Conservation (phyloP, 2,329 filamentous ascomycete genomes). For the Pestalotiopsis sp. region DNA sequence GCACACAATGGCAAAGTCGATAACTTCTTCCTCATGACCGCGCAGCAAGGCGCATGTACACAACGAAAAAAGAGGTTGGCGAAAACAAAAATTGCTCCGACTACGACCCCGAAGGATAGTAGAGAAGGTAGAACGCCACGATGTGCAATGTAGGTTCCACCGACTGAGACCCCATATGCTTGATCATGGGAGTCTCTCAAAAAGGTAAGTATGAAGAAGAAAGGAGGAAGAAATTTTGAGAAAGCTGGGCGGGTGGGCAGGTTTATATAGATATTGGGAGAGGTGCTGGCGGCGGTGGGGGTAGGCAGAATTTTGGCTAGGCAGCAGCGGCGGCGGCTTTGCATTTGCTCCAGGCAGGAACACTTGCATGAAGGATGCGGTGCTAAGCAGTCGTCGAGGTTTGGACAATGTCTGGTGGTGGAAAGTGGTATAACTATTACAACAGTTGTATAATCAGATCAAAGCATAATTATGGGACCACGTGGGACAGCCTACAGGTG, state of each 20-base stretch:
- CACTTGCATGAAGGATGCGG: background rate
- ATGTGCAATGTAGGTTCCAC: constrained; percentile 53
- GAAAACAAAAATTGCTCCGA: constrained; percentile 49
- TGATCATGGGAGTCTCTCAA: constrained; percentile 36
- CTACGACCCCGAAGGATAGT: constrained; percentile 53
- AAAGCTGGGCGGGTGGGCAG: constrained; percentile 12
- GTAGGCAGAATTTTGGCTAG: background rate
- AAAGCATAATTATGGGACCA: background rate
- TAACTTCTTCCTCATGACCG: constrained; percentile 15
- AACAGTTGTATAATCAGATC: background rate
- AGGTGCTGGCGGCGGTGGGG: constrained; percentile 12
- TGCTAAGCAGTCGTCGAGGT: background rate
- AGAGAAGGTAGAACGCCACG: constrained; percentile 47
- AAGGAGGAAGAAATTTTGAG: constrained; percentile 19
- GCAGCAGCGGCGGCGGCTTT: background rate
- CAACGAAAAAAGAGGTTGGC: constrained; percentile 11
- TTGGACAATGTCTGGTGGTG: background rate
- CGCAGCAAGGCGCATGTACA: constrained; percentile 10
- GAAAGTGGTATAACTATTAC: no score
- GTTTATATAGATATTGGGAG: constrained; percentile 16
- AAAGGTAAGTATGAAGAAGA: constrained; percentile 41
- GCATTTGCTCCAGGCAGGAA: background rate
- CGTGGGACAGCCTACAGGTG: background rate
- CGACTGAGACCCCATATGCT: constrained; percentile 39
- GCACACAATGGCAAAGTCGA: background rate